These are phyloP conservation scores for Osmozyma mogii DNA, from an alignment of 805 yeast genomes.

Conservation along the genomic window DNA sequence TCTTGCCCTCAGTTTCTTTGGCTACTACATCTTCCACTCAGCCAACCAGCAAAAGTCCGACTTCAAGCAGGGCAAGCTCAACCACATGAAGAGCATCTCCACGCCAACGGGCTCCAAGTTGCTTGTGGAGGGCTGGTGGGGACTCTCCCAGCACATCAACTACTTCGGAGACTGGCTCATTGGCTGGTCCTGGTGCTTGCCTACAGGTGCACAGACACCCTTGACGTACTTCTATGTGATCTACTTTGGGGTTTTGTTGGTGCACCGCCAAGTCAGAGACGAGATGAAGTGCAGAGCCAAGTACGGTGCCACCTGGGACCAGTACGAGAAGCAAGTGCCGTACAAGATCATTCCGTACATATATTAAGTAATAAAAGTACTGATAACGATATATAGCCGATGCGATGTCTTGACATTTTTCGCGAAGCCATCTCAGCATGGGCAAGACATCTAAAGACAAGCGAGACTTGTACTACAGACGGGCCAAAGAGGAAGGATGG, in stretches of 20 bases:
- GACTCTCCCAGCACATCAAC: conserved; percentile 82
- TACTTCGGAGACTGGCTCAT: conserved; percentile 94
- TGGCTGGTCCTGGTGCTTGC: conserved; percentile 86
- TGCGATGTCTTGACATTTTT: no score
- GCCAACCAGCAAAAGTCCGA: conserved; percentile 80
- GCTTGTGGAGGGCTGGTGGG: conserved; percentile 95
- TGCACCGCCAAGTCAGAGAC: conserved; percentile 88
- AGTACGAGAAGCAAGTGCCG: conserved; percentile 75
- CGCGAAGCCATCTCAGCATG: no score
- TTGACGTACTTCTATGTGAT: conserved; percentile 81
- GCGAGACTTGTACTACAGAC: conserved; percentile 82
- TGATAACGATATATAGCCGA: no score
- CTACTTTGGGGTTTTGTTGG: conserved; percentile 71
- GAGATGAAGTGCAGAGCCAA: conserved; percentile 83
- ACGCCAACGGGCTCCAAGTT: conserved; percentile 75
- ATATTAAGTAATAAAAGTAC: no score
- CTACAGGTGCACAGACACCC: conserved; percentile 76
- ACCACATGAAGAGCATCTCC: conserved; percentile 51
- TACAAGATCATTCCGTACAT: conserved; percentile 85
- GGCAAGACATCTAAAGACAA: conserved; percentile 94
- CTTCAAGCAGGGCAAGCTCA: conserved; percentile 71
- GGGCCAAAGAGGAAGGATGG: conserved; percentile 98
- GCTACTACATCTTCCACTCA: conserved; percentile 76
- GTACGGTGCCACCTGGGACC: conserved; percentile 81
- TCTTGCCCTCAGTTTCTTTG: conserved; percentile 43